These are phyloP conservation scores for Liriodendron chinense DNA, from an alignment of 164 flowering plant species.

Conservation along the genomic window DNA sequence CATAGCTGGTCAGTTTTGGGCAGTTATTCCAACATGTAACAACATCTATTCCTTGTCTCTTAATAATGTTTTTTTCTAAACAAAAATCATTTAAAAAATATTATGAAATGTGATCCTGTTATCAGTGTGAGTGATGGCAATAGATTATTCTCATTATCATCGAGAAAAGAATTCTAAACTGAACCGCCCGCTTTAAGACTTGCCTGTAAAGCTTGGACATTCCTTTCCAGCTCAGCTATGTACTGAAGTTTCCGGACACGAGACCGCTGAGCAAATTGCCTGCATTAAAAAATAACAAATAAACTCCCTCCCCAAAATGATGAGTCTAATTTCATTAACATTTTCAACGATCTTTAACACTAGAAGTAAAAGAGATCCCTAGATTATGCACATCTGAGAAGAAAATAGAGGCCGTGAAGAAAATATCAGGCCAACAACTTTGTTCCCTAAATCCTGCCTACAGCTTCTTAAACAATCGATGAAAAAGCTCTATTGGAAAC, in stretches of 20 bases:
- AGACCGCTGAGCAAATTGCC: slow-evolving; percentile 96
- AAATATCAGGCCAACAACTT: neutral
- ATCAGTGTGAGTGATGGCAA: neutral
- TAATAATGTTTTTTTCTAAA: neutral
- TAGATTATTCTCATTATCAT: neutral
- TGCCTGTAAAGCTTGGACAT: slow-evolving; percentile 84
- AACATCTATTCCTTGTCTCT: neutral
- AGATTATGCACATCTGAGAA: neutral
- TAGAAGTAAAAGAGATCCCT: neutral
- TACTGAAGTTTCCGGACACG: slow-evolving; percentile 96
- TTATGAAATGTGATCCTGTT: neutral
- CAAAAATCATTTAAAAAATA: neutral
- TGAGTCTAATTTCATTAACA: neutral
- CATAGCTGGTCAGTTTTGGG: neutral
- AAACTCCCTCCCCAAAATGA: neutral
- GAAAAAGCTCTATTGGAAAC: too few species aligned
- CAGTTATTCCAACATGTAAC: neutral
- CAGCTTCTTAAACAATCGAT: too few species aligned
- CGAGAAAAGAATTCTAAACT: neutral
- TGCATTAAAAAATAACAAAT: slow-evolving; percentile 25
- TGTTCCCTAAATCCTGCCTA: neutral
- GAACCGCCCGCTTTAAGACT: slow-evolving; percentile 12
- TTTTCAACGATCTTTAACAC: too few species aligned
- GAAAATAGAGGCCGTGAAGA: neutral
- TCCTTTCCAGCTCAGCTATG: slow-evolving; percentile 91